Percentiles rank a stretch among this genome's conserved stretches.
Conservation (phyloP, 441 rosid genomes). For the Hura crepitans region DNA sequence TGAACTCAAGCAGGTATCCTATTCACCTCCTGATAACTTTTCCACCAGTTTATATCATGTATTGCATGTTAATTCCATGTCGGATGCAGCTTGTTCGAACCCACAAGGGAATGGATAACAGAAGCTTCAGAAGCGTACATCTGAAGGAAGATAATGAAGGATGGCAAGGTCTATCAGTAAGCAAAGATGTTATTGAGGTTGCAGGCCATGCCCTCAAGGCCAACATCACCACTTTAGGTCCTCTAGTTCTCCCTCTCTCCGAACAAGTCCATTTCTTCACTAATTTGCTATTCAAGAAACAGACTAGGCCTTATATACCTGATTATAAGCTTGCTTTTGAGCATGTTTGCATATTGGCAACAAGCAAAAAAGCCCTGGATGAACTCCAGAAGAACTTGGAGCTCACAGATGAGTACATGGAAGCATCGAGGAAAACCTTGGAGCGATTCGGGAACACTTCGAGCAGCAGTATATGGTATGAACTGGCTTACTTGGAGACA, state of each 20-base stretch:
- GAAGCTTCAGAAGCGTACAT: constrained; percentile 51
- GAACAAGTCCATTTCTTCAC: constrained; percentile 47
- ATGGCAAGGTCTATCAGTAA: constrained; percentile 43
- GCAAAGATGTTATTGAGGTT: constrained; percentile 47
- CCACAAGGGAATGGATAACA: constrained; percentile 52
- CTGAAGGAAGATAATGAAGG: constrained; percentile 48
- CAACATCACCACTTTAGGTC: constrained; percentile 49
- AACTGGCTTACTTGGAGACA: constrained; percentile 59
- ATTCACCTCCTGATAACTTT: not conserved
- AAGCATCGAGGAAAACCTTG: constrained; percentile 54
- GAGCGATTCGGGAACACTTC: constrained; percentile 69
- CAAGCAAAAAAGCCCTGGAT: constrained; percentile 45
- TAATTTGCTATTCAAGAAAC: constrained; percentile 31
- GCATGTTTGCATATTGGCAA: constrained; percentile 46
- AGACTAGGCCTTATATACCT: constrained; percentile 36
- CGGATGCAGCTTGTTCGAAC: constrained; percentile 53
- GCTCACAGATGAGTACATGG: constrained; percentile 53
- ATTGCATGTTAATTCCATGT: no score
- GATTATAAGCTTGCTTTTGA: constrained; percentile 47
- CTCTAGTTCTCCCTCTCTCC: constrained; percentile 44
- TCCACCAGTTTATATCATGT: no score
- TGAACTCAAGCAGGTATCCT: constrained; percentile 50
- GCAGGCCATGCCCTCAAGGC: constrained; percentile 54
- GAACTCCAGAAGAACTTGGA: constrained; percentile 55
- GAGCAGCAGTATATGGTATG: constrained; percentile 67